Conservation (phyloP, 2,329 filamentous ascomycete species). For the Penicillium sp. region DNA sequence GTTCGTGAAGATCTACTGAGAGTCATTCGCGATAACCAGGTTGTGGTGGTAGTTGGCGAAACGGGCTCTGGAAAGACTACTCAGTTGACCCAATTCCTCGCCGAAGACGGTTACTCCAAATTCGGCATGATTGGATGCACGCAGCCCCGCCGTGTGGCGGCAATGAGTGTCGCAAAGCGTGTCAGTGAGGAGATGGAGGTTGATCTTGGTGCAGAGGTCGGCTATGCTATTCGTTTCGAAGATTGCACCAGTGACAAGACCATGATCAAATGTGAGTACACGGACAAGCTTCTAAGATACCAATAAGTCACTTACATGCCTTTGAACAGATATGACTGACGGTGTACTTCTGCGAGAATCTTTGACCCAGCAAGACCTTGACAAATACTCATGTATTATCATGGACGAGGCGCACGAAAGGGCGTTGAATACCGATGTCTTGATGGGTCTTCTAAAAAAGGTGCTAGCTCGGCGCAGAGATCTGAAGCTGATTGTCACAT, state of each 20-base stretch:
- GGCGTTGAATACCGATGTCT: conserved; percentile 91
- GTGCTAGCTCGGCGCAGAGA: conserved; percentile 85
- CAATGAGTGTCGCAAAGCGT: conserved; percentile 98
- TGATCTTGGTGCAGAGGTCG: conserved; percentile 78
- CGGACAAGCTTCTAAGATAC: neutral
- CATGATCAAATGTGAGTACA: conserved; percentile 72
- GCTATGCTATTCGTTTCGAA: conserved; percentile 97
- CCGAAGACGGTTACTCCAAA: conserved; percentile 90
- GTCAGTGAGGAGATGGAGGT: conserved; percentile 99
- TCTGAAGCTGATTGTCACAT: conserved; percentile 94
- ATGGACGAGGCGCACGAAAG: conserved; percentile 99
- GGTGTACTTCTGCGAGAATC: conserved; percentile 92
- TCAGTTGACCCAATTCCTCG: conserved; percentile 90
- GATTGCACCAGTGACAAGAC: conserved; percentile 97
- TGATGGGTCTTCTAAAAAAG: conserved; percentile 98
- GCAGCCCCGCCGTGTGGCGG: conserved; percentile 91
- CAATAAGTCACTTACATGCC: conserved; percentile 8
- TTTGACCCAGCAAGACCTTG: conserved; percentile 84
- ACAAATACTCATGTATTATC: conserved; percentile 96
- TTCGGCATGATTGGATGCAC: conserved; percentile 92
- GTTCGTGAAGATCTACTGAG: conserved; percentile 89
- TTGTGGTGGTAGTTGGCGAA: conserved; percentile 93
- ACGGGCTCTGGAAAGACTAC: conserved; percentile 98
- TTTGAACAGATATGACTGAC: conserved; percentile 77
- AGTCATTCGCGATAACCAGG: conserved; percentile 94